Conservation (phyloP, 2,329 filamentous ascomycete genomes). For the Aaosphaeria arxii region DNA sequence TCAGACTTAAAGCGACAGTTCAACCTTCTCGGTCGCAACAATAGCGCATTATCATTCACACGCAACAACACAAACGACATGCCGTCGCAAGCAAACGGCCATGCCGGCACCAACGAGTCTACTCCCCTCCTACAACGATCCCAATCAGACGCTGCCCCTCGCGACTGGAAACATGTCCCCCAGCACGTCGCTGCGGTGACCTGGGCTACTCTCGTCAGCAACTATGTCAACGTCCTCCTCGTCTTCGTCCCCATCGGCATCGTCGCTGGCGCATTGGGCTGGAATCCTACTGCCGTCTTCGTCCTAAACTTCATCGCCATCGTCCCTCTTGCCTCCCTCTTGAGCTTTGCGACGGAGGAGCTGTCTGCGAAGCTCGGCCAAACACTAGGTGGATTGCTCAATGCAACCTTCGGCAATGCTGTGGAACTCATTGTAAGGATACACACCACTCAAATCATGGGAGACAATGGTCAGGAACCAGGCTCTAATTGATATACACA, state of each 20-base stretch:
- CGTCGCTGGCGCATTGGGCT: conserved; percentile 59
- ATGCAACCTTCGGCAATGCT: conserved; percentile 76
- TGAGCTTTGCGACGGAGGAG: conserved; percentile 77
- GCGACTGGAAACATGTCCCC: conserved; percentile 9
- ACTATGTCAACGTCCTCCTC: conserved; percentile 67
- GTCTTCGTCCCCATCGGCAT: conserved; percentile 74
- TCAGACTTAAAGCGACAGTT: conserved; percentile 35
- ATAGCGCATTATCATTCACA: conserved; percentile 8
- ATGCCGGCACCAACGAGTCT: conserved; percentile 14
- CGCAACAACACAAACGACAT: conserved; percentile 14
- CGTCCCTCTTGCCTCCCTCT: conserved; percentile 68
- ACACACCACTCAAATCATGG: neutral
- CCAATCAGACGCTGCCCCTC: neutral
- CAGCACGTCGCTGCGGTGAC: conserved; percentile 34
- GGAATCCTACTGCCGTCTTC: conserved; percentile 68
- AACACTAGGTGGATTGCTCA: conserved; percentile 69
- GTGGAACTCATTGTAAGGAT: conserved; percentile 69
- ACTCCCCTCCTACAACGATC: conserved; percentile 18
- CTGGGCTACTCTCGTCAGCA: conserved; percentile 47
- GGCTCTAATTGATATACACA: conserved; percentile 31
- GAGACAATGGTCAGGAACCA: too few relatives aligned
- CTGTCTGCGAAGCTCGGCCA: conserved; percentile 70
- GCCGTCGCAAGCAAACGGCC: conserved; percentile 8
- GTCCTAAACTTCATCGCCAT: conserved; percentile 79
- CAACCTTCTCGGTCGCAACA: conserved; percentile 24